Base-by-base conservation (phyloP, 2,329 filamentous ascomycete species). In the Aspergillus amoenus region DNA sequence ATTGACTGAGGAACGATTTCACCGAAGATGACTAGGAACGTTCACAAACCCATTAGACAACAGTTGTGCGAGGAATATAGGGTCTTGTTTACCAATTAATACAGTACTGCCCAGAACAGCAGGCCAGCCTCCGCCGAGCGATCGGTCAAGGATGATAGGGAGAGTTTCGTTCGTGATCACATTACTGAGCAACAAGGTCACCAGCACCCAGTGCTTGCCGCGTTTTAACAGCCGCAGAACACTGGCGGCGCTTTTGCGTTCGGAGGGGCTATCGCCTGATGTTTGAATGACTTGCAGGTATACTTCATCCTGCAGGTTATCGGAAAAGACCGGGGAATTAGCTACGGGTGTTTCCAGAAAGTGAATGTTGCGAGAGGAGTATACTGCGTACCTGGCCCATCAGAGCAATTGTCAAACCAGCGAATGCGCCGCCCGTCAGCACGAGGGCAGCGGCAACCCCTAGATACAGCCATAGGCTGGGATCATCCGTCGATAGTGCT, bases 81-180 rank as follows among this genome's bases (percentile, higher is more conserved):
- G 11, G 48, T 42, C 48, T 49, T 24, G 70, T 84, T 65, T 85
- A 96, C 92, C 93, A 75, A 99, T 97, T 61, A 97, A 79, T 13
- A 95, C 85, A 1, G 94, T 99, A 79, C 91, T 95, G 67, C 93
- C 92, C 52, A 97, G 82, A 21, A 97, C 91, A 60, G 94, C 94
- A 60, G 93, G 93, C 81, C 95, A 93, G 62, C 94, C 94, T 64
- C 94, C 94, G 30, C 94, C 94, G 17, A 99, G 84, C 56, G 92
- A 96, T 56, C 94, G 84, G 76, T 99, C 94, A 51, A 99, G 84
- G 11, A 99, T 91, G 61, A 99, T 96, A 27, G 94, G 94, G 13
- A 97, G 81, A 2, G 93, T 95, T 77, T 97, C 94, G 74, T 99
- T 97, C 64, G 95, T 96, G 68, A 99, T 95, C 70, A 99, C 94